Conservation (phyloP, 2,329 filamentous ascomycete species). For the Hypoxylon sp. region DNA sequence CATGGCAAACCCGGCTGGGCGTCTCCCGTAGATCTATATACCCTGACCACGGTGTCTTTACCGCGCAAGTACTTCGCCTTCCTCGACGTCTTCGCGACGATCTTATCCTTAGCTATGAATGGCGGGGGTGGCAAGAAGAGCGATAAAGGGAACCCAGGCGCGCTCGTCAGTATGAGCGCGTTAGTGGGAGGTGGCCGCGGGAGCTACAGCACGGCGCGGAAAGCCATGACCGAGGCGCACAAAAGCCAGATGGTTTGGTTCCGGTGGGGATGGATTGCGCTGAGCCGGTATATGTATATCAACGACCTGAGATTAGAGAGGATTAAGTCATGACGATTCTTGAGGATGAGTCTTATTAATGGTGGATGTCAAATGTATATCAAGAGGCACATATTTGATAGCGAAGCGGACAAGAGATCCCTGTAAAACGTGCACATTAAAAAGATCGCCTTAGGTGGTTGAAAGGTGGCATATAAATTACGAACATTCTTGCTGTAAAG, state of each 20-base stretch:
- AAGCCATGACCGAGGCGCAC: conserved; percentile 91
- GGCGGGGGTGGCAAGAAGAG: conserved; percentile 44
- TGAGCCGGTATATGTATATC: conserved; percentile 94
- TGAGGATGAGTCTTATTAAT: not conserved
- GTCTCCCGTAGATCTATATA: conserved; percentile 86
- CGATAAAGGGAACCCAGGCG: conserved; percentile 64
- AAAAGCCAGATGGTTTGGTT: conserved; percentile 99
- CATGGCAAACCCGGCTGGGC: conserved; percentile 73
- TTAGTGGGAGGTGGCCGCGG: conserved; percentile 71
- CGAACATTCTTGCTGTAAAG: not conserved
- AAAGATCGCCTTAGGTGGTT: not conserved
- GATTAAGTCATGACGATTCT: conserved; percentile 46
- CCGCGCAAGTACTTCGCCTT: conserved; percentile 85
- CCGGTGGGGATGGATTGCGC: conserved; percentile 91
- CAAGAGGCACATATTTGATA: not conserved
- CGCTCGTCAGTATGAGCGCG: conserved; percentile 79
- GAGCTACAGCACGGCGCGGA: conserved; percentile 72
- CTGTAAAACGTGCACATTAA: too few relatives aligned
- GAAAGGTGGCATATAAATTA: conserved; percentile 6
- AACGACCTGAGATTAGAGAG: conserved; percentile 81
- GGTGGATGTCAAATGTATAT: not conserved
- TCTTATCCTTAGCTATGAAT: conserved; percentile 67
- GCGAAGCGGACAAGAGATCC: not conserved
- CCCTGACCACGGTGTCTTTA: conserved; percentile 78
- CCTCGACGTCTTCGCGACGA: conserved; percentile 80